Conservation (phyloP, 2,329 filamentous ascomycete species). For the Nigrospora osmanthi region DNA sequence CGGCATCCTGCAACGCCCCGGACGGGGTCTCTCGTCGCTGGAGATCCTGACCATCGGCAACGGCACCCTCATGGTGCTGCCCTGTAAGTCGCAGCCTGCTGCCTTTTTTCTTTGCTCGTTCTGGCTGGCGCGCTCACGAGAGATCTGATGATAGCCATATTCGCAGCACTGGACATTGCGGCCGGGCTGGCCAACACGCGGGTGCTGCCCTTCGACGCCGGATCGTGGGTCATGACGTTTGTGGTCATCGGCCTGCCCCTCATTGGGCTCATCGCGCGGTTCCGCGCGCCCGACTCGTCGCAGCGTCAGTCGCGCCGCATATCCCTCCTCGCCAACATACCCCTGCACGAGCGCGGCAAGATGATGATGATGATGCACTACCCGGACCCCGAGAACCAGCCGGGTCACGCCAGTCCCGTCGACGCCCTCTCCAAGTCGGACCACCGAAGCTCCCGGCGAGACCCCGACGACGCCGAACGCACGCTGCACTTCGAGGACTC, state of each 20-base stretch:
- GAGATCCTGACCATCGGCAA: constrained; percentile 49
- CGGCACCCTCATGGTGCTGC: constrained; percentile 46
- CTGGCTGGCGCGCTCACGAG: background rate
- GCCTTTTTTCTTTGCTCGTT: background rate
- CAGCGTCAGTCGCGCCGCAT: background rate
- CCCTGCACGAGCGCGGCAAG: background rate
- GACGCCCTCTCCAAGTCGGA: no score
- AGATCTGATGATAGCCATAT: constrained; percentile 31
- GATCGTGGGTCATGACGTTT: constrained; percentile 39
- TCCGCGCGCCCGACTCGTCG: constrained; percentile 12
- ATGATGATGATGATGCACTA: no score
- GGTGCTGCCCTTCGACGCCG: constrained; percentile 38
- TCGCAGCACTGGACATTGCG: constrained; percentile 38
- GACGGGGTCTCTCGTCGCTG: constrained; percentile 34
- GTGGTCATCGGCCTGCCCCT: constrained; percentile 44
- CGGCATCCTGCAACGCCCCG: constrained; percentile 30
- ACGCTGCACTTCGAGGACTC: no score
- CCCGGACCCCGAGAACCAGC: no score
- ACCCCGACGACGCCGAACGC: no score
- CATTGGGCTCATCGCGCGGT: constrained; percentile 38
- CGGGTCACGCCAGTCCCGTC: no score
- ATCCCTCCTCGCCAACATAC: constrained; percentile 1
- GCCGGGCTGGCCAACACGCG: constrained; percentile 34
- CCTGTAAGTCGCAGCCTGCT: constrained; percentile 31
- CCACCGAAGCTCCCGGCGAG: no score